Base-by-base conservation (phyloP, 208 protist genomes). In the Tritrichomonas foetus region DNA sequence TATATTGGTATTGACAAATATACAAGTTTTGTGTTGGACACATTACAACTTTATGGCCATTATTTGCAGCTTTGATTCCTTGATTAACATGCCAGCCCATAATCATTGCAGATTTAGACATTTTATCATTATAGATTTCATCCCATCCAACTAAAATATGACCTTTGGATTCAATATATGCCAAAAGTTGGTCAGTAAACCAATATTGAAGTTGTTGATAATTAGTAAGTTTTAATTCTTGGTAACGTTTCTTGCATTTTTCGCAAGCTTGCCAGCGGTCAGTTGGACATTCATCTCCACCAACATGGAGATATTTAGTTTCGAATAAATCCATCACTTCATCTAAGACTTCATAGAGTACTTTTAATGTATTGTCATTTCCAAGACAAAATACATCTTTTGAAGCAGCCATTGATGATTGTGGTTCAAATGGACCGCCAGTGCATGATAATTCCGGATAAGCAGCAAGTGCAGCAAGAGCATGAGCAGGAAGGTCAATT, bases 401-500 rank as follows among this genome's bases (percentile, higher is more conserved):
- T 5, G 27, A 41, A n/a, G 14, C 41, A 50, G 2, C 9, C 33
- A 9, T 36, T 13, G 0, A 25, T 33, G 3, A 16, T 47, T 3
- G 22, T 36, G 27, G 8, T 93, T 61, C 25, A 61, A 53, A 89
- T 50, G 89, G 89, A 57, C 49, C 53, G 25, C 92, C 92, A 36
- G 20, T 30, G 53, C 36, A 16, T 44, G 14, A 57, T 16, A 61
- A 36, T 82, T 94, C 25, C 1, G 93, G 93, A 66, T 94, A 94
- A 30, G 41, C 93, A 0, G 50, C 3, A 8, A 64, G 27, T 11
- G 14, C n/a, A 3, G 64, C 9, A 30, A 22, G 0, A n/a, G 53
- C 61, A 47, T 94, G 93, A 36, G 25, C 61, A 30, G 93, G 93
- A 41, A 66, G 5, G 14, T 94, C 93, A 36, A 94, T 80, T 69